Base-by-base conservation (phyloP, 371 early-diverging fungal species). In the Dichotomocladium elegans region DNA sequence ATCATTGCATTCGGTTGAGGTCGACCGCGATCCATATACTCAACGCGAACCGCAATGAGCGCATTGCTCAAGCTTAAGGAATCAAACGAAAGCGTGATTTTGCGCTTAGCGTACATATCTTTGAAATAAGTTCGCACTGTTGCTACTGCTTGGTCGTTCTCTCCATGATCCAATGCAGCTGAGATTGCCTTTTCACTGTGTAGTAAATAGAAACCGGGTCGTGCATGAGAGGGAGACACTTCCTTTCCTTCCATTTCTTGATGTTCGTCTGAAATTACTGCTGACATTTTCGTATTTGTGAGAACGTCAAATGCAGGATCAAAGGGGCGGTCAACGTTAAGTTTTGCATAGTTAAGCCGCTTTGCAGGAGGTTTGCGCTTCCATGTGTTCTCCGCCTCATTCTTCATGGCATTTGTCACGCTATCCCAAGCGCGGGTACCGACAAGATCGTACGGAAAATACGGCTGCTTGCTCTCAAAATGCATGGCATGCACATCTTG, bases 361-460 rank as follows among this genome's bases (percentile, higher is more conserved):
- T 93, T 93, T 10, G 83, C 85, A 3, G 80, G 75, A 0, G 93
- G 93, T 27, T 66, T 74, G 25, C 82, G 65, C 5, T 68, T 58
- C 73, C 87, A 87, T 24, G 58, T 56, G 0, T 44, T 66, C 53
- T 75, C 55, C 5, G 63, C 66, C 24, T 58, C 68, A 15, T 66
- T 58, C n/a, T 59, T 65, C 4, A 49, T 49, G 4, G 49, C 25
- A 1, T 41, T 22, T 14, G 61, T 46, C 11, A 60, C 52, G 3
- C 46, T 45, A 22, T 65, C 69, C 64, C 80, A 88, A 4, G 89
- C 83, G 11, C 54, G 47, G 2, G 85, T 83, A 5, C 73, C 74
- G 4, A 83, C 77, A 45, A 64, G 72, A 46, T 86, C 86, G 31
- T 80, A 76, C 0, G 86, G 86, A 47, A 82, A 86, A 53, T 72